Evolutionary conservation across 2,329 filamentous ascomycete genomes (phyloP), one percentile per base, ranked within the genome.

Genomic region (Venturia oleaginea): DNA sequence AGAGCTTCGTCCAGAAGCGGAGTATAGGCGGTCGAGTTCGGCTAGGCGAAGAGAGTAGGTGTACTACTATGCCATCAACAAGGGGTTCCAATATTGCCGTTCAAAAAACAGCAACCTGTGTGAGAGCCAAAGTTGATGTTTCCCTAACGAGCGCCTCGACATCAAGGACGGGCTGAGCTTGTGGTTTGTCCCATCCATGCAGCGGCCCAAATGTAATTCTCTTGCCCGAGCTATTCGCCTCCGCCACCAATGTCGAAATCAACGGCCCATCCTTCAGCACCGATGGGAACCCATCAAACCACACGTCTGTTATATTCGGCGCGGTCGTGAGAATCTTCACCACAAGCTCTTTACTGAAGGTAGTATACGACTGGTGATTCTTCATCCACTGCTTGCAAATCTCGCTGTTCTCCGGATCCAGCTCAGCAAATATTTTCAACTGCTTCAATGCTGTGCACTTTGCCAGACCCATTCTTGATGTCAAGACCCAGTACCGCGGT

Each of bases 401-500:
- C 24, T 85, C 77, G 34, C 79, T 80, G 68, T 88, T 82, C 61
- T 76, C 88, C 0, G 89, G 88, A 70, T 92, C 89, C 67, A 83
- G 84, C 73, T 92, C 85, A 30, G 91, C 84, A 70, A 89, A 89
- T 13, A 92, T 82, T 32, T 81, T 84, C 59, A 92, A 72, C 17
- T 78, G 79, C 37, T 81, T 79, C 24, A 89, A 81, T 59, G 80
- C 84, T 65, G 75, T 74, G 72, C 86, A 88, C 61, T 90, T 85
- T 1, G 72, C 68, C 7, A 92, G 78, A 0, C 88, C 88, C 0
- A 92, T 78, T 1, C 81, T 80, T 4, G 81, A 76, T 67, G 86
- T 86, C 15, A 90, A 85, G 1, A 85, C 83, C 86, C 90, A 92
- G 61, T 86, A 84, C 40, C 79, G 79, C 0, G 89, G 89, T 17